These are phyloP conservation scores for Gastrolobium villosum DNA, from an alignment of 306 rosid genomes.

Conservation along the genomic window DNA sequence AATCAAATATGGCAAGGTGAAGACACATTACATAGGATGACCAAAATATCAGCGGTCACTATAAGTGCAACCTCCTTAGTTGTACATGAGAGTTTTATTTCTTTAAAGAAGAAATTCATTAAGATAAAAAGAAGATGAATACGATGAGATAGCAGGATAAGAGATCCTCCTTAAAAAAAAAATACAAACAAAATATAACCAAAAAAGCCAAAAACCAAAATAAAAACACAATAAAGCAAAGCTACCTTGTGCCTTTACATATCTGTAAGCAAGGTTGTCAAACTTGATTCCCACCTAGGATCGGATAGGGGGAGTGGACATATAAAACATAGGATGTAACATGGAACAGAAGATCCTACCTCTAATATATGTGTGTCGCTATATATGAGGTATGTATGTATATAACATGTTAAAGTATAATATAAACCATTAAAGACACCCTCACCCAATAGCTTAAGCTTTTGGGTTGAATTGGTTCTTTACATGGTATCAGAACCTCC, in stretches of 20 bases:
- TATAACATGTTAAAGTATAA: no score
- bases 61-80: slow-evolving; percentile 16
- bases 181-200: neutral
- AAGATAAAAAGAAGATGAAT: slow-evolving; percentile 23
- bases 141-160: neutral
- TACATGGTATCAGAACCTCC: no score
- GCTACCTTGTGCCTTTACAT: neutral
- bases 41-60: slow-evolving; percentile 1
- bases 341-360: no score
- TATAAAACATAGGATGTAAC: no score
- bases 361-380: no score
- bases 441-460: no score
- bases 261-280: neutral
- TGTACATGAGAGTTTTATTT: neutral
- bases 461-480: no score
- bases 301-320: no score
- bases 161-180: neutral
- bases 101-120: neutral
- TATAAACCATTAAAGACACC: no score
- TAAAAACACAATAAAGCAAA: neutral
- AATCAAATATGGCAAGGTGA: slow-evolving; percentile 30
- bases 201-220: no score
- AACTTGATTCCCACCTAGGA: neutral
- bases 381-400: no score
- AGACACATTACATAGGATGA: slow-evolving; percentile 8